A percentile compares a stretch with the other conserved stretches of the same genome.
Conservation (phyloP, 345 rosid species). For the Populus nigra region DNA sequence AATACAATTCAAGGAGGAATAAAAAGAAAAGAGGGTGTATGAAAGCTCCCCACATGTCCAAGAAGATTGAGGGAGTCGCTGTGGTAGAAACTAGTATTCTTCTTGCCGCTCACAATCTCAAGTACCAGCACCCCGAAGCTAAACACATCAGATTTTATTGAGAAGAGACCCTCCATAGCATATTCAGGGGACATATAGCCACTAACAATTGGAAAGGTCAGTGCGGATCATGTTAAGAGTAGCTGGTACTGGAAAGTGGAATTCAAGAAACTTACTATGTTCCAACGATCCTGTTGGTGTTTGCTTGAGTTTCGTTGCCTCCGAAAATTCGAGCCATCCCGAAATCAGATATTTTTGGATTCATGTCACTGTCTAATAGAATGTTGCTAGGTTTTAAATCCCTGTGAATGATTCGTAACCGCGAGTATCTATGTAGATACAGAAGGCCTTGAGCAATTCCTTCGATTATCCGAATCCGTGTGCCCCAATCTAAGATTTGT, state of each 20-base stretch:
- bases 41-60: not conserved
- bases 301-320: not conserved
- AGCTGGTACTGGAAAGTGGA: not conserved
- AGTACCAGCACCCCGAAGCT: not conserved
- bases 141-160: not conserved
- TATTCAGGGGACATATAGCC: not conserved
- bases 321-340: not conserved
- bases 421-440: not conserved
- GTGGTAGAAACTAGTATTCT: not conserved
- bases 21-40: not conserved
- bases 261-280: not conserved
- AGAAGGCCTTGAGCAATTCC: not conserved
- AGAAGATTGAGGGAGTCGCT: not conserved
- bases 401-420: not conserved
- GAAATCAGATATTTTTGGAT: not conserved
- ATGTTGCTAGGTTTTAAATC: not conserved
- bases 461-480: not conserved
- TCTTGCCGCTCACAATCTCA: not conserved
- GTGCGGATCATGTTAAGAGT: not conserved
- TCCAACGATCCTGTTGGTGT: not conserved
- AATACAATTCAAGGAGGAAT: not conserved
- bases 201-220: not conserved
- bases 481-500: not conserved
- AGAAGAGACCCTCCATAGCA: not conserved
- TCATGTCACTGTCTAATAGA: not conserved